phyloP scores from a whole-genome alignment of 257 asterid species.

The Cinchona pubescens region DNA sequence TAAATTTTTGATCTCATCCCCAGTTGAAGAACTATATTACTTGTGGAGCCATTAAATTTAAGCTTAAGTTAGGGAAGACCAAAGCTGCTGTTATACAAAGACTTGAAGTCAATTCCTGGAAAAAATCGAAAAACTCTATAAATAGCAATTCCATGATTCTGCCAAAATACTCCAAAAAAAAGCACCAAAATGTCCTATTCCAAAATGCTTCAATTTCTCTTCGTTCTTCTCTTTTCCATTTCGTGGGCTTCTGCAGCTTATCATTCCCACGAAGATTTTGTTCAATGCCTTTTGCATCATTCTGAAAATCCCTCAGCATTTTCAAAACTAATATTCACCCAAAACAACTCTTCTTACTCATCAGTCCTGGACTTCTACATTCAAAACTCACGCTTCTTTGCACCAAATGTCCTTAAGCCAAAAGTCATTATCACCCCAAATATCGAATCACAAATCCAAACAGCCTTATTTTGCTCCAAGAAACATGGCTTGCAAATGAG shows the following conservation, averaged over 20 bases:
- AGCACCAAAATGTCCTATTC: neutral
- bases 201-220: neutral
- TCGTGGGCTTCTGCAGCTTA: neutral
- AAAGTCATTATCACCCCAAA: slow-evolving; percentile 14
- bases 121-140: neutral
- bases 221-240: neutral
- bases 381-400: slow-evolving; percentile 4
- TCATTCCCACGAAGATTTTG: neutral
- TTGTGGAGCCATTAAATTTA: neutral
- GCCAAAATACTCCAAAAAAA: neutral
- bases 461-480: slow-evolving; percentile 20
- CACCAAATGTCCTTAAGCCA: slow-evolving; percentile 11
- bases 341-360: slow-evolving; percentile 9
- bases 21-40: neutral
- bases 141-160: neutral
- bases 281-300: slow-evolving; percentile 13
- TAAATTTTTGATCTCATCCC: neutral
- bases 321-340: slow-evolving; percentile 14
- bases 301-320: neutral
- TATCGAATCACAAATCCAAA: slow-evolving; percentile 6
- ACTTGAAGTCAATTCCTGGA: neutral
- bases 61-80: neutral
- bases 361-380: slow-evolving; percentile 1
- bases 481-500: slow-evolving; percentile 14
- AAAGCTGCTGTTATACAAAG: neutral